Percentiles rank a stretch among this genome's conserved stretches.
phyloP scores from a whole-genome alignment of 2,329 filamentous ascomycete genomes.

The Fusarium drepaniforme region DNA sequence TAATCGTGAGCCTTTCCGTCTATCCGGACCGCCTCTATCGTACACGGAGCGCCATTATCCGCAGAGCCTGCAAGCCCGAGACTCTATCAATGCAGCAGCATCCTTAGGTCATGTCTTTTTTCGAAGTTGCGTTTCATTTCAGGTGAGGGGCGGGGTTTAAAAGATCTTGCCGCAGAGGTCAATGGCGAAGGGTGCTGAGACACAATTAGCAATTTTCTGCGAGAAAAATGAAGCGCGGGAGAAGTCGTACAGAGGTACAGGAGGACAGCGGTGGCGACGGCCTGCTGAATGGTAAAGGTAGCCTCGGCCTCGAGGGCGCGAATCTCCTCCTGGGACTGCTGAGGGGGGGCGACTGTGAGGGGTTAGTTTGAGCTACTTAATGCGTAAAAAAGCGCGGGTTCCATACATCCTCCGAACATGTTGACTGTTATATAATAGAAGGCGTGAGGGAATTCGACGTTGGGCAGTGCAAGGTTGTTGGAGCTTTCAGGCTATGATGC shows the following conservation, averaged over 20 bases:
- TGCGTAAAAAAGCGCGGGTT: too few relatives aligned
- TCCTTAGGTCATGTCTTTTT: conserved; percentile 3
- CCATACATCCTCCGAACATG: conserved; percentile 75
- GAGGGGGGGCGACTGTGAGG: conserved; percentile 73
- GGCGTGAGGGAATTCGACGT: conserved; percentile 1
- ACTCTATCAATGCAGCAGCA: conserved; percentile 15
- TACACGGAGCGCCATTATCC: conserved; percentile 38
- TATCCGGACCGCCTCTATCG: conserved; percentile 40
- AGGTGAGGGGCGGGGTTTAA: conserved; percentile 42
- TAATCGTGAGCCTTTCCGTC: conserved; percentile 37
- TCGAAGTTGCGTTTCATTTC: not conserved
- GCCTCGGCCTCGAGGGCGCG: conserved; percentile 77
- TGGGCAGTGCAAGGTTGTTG: conserved; percentile 17
- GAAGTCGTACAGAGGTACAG: conserved; percentile 80
- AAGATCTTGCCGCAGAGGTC: conserved; percentile 62
- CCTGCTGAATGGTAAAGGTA: conserved; percentile 74
- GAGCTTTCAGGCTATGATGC: conserved; percentile 38
- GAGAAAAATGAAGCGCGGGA: not conserved
- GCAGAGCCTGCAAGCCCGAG: conserved; percentile 14
- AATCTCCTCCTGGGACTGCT: conserved; percentile 78
- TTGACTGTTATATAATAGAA: conserved; percentile 43
- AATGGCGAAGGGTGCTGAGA: conserved; percentile 68
- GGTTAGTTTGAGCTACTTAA: conserved; percentile 33
- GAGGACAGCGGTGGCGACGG: conserved; percentile 72
- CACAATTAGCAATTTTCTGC: conserved; percentile 15